Conservation (phyloP, 2,329 filamentous ascomycete genomes). For the Fusarium nematophilum region DNA sequence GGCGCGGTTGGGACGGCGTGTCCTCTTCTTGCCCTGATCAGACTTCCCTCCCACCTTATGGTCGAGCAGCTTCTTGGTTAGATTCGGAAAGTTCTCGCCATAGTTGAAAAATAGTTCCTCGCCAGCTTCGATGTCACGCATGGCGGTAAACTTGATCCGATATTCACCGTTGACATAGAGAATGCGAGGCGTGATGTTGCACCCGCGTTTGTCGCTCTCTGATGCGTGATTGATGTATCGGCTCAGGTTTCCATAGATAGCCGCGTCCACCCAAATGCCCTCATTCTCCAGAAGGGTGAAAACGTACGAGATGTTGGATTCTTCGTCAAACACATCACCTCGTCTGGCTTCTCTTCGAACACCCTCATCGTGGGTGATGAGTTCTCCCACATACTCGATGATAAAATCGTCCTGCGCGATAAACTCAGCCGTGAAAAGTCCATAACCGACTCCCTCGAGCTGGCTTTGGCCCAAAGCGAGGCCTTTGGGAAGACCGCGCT, state of each 20-base stretch:
- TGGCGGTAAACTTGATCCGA: conserved; percentile 79
- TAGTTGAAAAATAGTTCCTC: conserved; percentile 89
- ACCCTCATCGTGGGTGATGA: conserved; percentile 76
- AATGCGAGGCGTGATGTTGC: conserved; percentile 73
- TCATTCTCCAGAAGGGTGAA: conserved; percentile 70
- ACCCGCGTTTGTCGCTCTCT: conserved; percentile 61
- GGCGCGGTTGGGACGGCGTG: conserved; percentile 30
- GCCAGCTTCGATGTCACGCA: conserved; percentile 73
- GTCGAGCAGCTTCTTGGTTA: conserved; percentile 59
- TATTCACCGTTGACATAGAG: conserved; percentile 80
- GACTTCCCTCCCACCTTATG: conserved; percentile 50
- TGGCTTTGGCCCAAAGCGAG: conserved; percentile 77
- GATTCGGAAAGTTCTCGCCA: conserved; percentile 73
- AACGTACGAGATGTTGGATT: conserved; percentile 72
- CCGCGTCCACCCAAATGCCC: conserved; percentile 78
- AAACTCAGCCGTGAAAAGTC: conserved; percentile 77
- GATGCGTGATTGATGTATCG: conserved; percentile 86
- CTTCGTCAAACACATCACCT: conserved; percentile 69
- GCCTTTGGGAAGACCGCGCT: conserved; percentile 73
- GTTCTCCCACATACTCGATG: conserved; percentile 83
- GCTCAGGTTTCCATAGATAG: conserved; percentile 81
- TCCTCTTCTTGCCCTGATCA: conserved; percentile 43
- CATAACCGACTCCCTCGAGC: conserved; percentile 76
- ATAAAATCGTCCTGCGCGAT: conserved; percentile 78
- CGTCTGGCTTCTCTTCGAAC: conserved; percentile 73